Base-by-base conservation (phyloP, 768 basidiomycete species). In the Mycena galopus region DNA sequence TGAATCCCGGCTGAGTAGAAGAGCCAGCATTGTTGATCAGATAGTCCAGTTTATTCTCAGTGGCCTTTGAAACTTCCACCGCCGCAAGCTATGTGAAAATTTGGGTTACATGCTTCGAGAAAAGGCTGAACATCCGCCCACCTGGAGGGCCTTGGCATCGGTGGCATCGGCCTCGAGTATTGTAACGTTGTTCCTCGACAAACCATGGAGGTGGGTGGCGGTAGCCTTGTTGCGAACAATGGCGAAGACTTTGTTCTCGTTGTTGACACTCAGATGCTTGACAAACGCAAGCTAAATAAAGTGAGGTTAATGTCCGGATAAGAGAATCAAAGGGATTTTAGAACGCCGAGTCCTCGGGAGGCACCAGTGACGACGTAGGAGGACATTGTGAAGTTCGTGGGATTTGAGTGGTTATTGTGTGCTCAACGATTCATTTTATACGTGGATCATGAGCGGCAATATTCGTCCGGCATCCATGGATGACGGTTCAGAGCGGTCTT, bases 281-380 rank as follows among this genome's bases (percentile, higher is more conserved):
- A 63, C 68, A 44, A 63, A 69, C 47, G 42, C 68, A 29, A 69
- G 53, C 68, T 69, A 55, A 25, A n/a, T n/a, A n/a, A n/a, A n/a
- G n/a, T n/a, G n/a, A n/a, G n/a, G n/a, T n/a, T n/a, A n/a, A 32
- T 8, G 27, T 21, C 29, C 29, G 21, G 16, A 25, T 25, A 30
- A 17, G n/a, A n/a, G 29, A 50, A 25, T 10, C 29, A 50, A 47
- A 4, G 29, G 16, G 16, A 50, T 29, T 10, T 9, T 30, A 25
- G 51, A 57, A 69, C 68, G 17, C 62, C 62, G 30, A 69, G 42
- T 56, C 68, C 68, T 56, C 44, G 33, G 42, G 68, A 39, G 23
- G 61, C 55, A 4, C 68, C 62, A 19, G 60, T 64, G 42, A 67
- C 44, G 27, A 60, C 66, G 25, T 67, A 62, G n/a, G 67, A 62